These are phyloP conservation scores for Apiotrichum montevideense DNA, from an alignment of 1,284 basidiomycete species.

Conservation along the genomic window DNA sequence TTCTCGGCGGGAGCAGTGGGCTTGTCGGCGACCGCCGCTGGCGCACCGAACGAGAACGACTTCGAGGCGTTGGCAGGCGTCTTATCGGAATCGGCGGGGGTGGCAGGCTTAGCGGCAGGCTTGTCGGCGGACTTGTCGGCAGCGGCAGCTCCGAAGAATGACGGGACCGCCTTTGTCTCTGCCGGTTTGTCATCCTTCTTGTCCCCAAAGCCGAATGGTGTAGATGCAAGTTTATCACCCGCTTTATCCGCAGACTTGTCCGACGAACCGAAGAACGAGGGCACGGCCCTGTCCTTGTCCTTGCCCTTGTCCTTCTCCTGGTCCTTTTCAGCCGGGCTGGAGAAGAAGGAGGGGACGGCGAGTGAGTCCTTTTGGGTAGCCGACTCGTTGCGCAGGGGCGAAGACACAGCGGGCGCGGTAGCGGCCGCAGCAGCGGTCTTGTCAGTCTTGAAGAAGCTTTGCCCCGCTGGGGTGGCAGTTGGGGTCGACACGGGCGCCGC, in stretches of 20 bases:
- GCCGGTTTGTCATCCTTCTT: too few relatives aligned
- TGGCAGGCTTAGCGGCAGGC: background rate
- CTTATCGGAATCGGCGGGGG: background rate
- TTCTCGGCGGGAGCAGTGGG: too few relatives aligned
- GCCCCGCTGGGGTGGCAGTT: background rate
- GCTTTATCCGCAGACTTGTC: background rate
- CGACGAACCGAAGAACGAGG: background rate
- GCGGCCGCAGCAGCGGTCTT: background rate
- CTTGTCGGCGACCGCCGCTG: background rate
- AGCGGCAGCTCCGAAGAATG: too few relatives aligned
- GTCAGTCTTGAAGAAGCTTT: background rate
- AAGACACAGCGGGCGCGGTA: background rate
- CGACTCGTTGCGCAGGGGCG: conserved; percentile 1
- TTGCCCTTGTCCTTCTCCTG: background rate
- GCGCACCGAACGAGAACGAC: background rate
- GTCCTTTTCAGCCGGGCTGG: too few relatives aligned
- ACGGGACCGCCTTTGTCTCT: too few relatives aligned
- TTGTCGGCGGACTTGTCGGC: too few relatives aligned
- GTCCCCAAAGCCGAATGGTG: too few relatives aligned
- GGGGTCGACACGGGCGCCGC: background rate
- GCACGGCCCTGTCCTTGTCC: background rate
- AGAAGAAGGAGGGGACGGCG: background rate
- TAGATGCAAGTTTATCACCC: background rate
- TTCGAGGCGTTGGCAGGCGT: background rate
- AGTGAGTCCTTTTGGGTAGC: background rate